Base-by-base conservation (phyloP, 2,329 filamentous ascomycete species). In the Acrocalymma vagum region DNA sequence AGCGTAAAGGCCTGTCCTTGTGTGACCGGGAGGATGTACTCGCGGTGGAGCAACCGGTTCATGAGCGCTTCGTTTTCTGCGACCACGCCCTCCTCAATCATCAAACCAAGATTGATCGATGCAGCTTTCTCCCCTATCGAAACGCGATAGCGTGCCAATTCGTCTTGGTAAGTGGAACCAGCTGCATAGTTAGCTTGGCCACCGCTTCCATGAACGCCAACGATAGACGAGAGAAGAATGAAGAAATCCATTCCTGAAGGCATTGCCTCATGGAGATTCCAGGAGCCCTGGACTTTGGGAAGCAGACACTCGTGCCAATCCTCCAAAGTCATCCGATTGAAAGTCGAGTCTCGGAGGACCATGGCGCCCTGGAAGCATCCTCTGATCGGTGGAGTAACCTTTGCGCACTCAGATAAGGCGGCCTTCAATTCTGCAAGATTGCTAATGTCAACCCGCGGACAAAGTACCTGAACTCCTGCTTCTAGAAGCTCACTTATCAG, bases 271-370 rank as follows among this genome's bases (percentile, higher is more conserved):
- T 61, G 55, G 0, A 72, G 44, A 15, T 65, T 62, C 33, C 60
- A 55, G 1, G 64, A 61, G 1, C 70, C 70, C 9, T 50, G 39
- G 10, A 74, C 48, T 41, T 74, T 74, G 9, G 57, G 49, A 0
- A 27, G 30, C 7, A 51, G 34, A 9, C 40, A 27, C 0, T 38
- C 14, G 1, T 20, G 29, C 54, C 54, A 60, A n/a, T 52, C 30
- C 8, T 34, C 14, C 3, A 26, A 20, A 0, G 39, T 47, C 53
- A 56, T 58, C 23, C 42, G 48, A 5, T 28, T 27, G 29, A 60
- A 51, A 0, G 51, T 23, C 1, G 32, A 23, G 20, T 58, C 55
- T 22, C 45, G 34, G 6, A 58, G 43, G 1, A 45, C 40, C 53
- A 55, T 58, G 3, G 58, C 51, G 11, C 15, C 32, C 34, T 56